Conservation (phyloP, 257 asterid genomes). For the Cynanchum wilfordii region DNA sequence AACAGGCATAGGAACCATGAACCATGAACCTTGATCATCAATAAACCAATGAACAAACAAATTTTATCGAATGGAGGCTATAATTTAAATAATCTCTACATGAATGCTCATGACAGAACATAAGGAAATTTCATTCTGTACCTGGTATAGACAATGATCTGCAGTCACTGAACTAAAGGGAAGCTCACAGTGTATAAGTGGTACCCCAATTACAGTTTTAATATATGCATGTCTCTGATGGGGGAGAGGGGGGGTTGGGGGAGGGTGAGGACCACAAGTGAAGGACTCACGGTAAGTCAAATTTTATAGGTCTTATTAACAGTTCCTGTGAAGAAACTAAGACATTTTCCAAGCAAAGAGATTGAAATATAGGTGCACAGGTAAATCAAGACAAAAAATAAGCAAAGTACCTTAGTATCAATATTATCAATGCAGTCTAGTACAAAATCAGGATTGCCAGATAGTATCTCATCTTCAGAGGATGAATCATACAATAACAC, state of each 20-base stretch:
- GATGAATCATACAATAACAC: slow-evolving; percentile 77
- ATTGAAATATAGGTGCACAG: neutral
- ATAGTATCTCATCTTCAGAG: slow-evolving; percentile 84
- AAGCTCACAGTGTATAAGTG: neutral
- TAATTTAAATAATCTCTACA: neutral
- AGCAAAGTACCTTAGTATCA: slow-evolving; percentile 73
- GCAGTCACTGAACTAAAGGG: neutral
- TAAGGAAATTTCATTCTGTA: neutral
- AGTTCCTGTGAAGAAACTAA: neutral
- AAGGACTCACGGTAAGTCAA: neutral
- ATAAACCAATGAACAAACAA: neutral
- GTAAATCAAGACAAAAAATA: slow-evolving; percentile 4
- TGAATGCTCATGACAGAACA: neutral
- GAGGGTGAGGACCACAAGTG: neutral
- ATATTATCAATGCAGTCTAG: slow-evolving; percentile 95
- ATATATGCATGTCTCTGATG: neutral
- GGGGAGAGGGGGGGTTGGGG: neutral
- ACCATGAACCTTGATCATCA: neutral
- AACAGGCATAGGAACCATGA: slow-evolving; percentile 6
- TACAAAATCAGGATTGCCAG: slow-evolving; percentile 84
- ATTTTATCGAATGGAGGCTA: neutral
- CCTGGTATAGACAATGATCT: neutral
- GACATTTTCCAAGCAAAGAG: neutral
- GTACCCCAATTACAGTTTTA: neutral
- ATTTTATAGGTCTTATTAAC: neutral